A percentile compares a stretch with the other conserved stretches of the same genome.
phyloP scores from a whole-genome alignment of 2,329 filamentous ascomycete species.

The Coniochaeta hoffmannii region DNA sequence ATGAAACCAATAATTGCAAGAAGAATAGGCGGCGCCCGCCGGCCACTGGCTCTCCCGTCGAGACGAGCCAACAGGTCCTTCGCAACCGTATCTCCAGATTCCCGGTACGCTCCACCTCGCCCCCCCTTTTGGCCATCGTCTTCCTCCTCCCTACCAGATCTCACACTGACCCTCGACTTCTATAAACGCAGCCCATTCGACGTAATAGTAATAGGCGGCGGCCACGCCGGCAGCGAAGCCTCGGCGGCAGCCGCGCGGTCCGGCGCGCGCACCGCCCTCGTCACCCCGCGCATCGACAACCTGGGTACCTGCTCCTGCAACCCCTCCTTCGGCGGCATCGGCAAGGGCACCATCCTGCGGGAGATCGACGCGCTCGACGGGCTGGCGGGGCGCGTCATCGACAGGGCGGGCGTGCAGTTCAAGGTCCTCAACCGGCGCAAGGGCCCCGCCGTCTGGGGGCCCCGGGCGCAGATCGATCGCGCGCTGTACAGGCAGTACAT shows the following conservation, averaged over 20 bases:
- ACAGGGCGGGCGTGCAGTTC: slow-evolving; percentile 94
- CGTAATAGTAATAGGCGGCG: slow-evolving; percentile 92
- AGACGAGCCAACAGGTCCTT: not conserved
- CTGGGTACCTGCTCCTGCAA: slow-evolving; percentile 96
- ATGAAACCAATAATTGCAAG: not conserved
- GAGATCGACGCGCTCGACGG: slow-evolving; percentile 95
- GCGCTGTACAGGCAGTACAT: slow-evolving; percentile 84
- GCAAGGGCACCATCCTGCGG: slow-evolving; percentile 91
- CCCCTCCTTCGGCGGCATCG: slow-evolving; percentile 95
- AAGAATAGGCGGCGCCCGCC: not conserved
- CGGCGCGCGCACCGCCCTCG: slow-evolving; percentile 79
- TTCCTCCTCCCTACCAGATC: not conserved
- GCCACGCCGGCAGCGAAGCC: slow-evolving; percentile 92
- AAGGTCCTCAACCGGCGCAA: slow-evolving; percentile 81
- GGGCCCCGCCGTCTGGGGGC: slow-evolving; percentile 94
- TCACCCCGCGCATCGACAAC: slow-evolving; percentile 83
- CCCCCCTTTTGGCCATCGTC: not conserved
- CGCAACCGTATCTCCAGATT: not conserved
- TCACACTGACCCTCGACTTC: not conserved
- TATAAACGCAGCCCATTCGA: slow-evolving; percentile 63
- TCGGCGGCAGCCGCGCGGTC: slow-evolving; percentile 83
- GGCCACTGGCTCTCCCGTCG: not conserved
- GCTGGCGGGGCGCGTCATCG: slow-evolving; percentile 77
- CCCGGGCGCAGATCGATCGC: slow-evolving; percentile 91
- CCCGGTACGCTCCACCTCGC: not conserved